These are phyloP conservation scores for Jatropha podagrica DNA, from an alignment of 441 rosid genomes.

Conservation along the genomic window DNA sequence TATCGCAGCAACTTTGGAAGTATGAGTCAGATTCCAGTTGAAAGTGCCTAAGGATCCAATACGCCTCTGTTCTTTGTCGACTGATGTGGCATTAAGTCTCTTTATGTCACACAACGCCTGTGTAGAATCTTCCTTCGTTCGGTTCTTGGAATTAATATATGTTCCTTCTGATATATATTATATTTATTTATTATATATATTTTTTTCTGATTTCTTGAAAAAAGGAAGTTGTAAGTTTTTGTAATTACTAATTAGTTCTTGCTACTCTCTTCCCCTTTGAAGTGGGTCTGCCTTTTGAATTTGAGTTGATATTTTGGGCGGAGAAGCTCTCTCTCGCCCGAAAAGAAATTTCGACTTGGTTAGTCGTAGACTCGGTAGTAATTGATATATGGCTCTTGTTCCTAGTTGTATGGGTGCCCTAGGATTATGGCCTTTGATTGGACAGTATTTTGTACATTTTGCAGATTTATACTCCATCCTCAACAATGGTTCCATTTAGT, in stretches of 20 bases:
- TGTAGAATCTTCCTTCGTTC: conserved; percentile 32
- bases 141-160: conserved; percentile 27
- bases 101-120: conserved; percentile 17
- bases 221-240: conserved; percentile 24
- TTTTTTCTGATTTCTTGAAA: conserved; percentile 13
- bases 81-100: conserved; percentile 19
- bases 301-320: neutral
- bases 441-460: conserved; percentile 5
- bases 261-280: neutral
- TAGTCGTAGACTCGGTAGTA: too few relatives aligned
- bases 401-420: neutral
- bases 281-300: neutral
- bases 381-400: neutral
- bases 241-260: conserved; percentile 35
- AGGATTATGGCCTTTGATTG: neutral
- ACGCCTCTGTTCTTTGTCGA: neutral
- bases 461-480: neutral
- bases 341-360: too few relatives aligned
- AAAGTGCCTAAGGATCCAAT: conserved; percentile 28
- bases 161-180: conserved; percentile 17
- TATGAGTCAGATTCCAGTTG: conserved; percentile 43
- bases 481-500: too few relatives aligned
- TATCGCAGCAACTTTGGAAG: conserved; percentile 35
- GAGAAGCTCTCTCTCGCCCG: neutral
- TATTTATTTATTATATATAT: conserved; percentile 17